A percentile compares a stretch with the other conserved stretches of the same genome.
phyloP scores from a whole-genome alignment of 2,329 filamentous ascomycete species.

The Talaromyces islandicus region DNA sequence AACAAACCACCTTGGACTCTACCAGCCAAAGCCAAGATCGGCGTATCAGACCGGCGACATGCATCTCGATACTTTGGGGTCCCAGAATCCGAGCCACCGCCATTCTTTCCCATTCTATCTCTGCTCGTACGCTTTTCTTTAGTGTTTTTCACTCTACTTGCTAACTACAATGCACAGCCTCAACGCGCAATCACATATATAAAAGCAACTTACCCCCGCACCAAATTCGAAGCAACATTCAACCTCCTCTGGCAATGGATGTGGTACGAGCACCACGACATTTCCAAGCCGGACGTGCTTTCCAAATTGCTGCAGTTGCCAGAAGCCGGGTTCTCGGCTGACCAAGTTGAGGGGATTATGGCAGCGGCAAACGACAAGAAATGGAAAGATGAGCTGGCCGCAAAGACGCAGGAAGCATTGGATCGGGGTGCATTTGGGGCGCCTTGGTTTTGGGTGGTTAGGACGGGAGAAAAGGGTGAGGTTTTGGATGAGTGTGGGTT shows the following conservation, averaged over 20 bases:
- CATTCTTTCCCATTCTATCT: conserved; percentile 51
- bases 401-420: conserved; percentile 56
- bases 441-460: conserved; percentile 67
- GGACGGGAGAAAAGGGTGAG: conserved; percentile 44
- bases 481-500: conserved; percentile 44
- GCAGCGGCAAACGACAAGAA: conserved; percentile 46
- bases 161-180: conserved; percentile 37
- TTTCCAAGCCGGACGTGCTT: conserved; percentile 55
- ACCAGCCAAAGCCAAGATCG: conserved; percentile 60
- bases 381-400: conserved; percentile 50
- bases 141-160: too few species aligned
- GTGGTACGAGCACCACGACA: conserved; percentile 57
- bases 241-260: conserved; percentile 53
- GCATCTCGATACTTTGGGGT: conserved; percentile 49
- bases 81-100: conserved; percentile 36
- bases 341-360: conserved; percentile 50
- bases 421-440: conserved; percentile 66
- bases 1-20: conserved; percentile 71
- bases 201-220: conserved; percentile 50
- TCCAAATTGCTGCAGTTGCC: conserved; percentile 30
- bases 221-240: conserved; percentile 50
- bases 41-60: conserved; percentile 43
- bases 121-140: conserved; percentile 34
- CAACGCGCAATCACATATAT: conserved; percentile 63
- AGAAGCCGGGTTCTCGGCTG: conserved; percentile 38